Percentiles rank a stretch among this genome's conserved stretches.
These are phyloP conservation scores for Parafenestella ontariensis DNA, from an alignment of 2,329 filamentous ascomycete genomes.

Conservation along the genomic window DNA sequence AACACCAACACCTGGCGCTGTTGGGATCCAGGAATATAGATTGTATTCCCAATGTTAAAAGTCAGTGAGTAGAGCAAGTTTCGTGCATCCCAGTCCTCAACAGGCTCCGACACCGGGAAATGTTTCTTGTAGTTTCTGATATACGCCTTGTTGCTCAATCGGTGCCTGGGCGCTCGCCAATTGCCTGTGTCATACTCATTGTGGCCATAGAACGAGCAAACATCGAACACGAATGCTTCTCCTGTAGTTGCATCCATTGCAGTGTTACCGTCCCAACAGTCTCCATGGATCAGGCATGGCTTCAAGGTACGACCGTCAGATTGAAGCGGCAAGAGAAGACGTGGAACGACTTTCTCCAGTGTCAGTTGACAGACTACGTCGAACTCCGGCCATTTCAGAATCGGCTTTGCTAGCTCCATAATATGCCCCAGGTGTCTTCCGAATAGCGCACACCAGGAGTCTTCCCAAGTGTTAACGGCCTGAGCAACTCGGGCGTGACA, in stretches of 20 bases:
- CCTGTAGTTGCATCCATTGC: background rate
- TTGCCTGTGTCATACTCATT: slow-evolving; percentile 14
- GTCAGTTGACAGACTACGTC: slow-evolving; percentile 3
- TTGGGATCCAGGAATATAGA: slow-evolving; percentile 6
- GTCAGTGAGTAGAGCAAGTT: slow-evolving; percentile 11
- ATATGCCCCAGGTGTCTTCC: background rate
- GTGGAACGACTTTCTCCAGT: slow-evolving; percentile 40
- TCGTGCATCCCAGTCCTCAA: slow-evolving; percentile 13
- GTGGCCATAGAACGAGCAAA: slow-evolving; percentile 12
- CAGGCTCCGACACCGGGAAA: slow-evolving; percentile 11
- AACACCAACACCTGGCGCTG: slow-evolving; percentile 6
- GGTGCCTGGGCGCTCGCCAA: slow-evolving; percentile 12
- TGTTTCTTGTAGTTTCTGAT: slow-evolving; percentile 5
- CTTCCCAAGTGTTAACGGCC: background rate
- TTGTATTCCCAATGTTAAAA: slow-evolving; percentile 4
- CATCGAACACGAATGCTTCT: slow-evolving; percentile 12
- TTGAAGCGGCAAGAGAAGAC: slow-evolving; percentile 45
- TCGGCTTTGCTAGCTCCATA: slow-evolving; percentile 8
- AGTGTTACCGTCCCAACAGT: slow-evolving; percentile 44
- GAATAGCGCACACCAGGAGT: slow-evolving; percentile 1
- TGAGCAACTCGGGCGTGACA: slow-evolving; percentile 3
- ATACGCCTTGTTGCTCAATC: slow-evolving; percentile 8
- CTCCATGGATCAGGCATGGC: slow-evolving; percentile 39
- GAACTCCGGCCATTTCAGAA: slow-evolving; percentile 3
- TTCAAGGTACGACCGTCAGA: slow-evolving; percentile 33